Conservation (phyloP, 805 yeast species). For the Saccharomycopsis javanensis region DNA sequence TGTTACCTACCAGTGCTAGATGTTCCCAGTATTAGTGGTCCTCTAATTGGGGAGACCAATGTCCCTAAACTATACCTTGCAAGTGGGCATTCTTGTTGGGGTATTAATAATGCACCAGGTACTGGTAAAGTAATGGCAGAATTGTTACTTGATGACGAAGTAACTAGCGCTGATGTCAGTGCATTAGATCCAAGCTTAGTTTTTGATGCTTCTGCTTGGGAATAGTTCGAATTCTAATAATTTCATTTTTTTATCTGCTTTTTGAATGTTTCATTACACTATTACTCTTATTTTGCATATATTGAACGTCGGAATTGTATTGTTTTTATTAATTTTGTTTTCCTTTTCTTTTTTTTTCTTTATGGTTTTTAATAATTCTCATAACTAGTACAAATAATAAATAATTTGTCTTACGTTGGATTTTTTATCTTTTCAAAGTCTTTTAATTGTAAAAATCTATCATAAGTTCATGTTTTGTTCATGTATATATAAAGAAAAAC, state of each 20-base stretch:
- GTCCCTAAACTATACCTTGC: slow-evolving; percentile 71
- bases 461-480: neutral
- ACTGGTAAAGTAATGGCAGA: slow-evolving; percentile 94
- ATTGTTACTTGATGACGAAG: slow-evolving; percentile 72
- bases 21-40: slow-evolving; percentile 87
- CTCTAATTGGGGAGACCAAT: slow-evolving; percentile 88
- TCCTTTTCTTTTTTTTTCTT: neutral
- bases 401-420: too few relatives aligned
- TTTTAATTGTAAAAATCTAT: neutral
- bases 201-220: slow-evolving; percentile 56
- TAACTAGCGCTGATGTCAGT: slow-evolving; percentile 64
- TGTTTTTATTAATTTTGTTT: neutral
- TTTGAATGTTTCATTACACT: neutral
- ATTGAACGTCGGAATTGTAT: neutral
- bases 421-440: neutral
- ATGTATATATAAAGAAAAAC: too few relatives aligned
- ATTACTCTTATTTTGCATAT: neutral
- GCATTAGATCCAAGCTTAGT: slow-evolving; percentile 80
- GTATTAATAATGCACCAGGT: slow-evolving; percentile 94
- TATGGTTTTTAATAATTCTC: neutral
- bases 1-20: slow-evolving; percentile 93
- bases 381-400: neutral
- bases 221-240: neutral
- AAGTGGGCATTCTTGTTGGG: slow-evolving; percentile 98
- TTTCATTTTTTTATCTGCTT: neutral